Conservation (phyloP, 2,329 filamentous ascomycete species). For the Balansia obtecta region DNA sequence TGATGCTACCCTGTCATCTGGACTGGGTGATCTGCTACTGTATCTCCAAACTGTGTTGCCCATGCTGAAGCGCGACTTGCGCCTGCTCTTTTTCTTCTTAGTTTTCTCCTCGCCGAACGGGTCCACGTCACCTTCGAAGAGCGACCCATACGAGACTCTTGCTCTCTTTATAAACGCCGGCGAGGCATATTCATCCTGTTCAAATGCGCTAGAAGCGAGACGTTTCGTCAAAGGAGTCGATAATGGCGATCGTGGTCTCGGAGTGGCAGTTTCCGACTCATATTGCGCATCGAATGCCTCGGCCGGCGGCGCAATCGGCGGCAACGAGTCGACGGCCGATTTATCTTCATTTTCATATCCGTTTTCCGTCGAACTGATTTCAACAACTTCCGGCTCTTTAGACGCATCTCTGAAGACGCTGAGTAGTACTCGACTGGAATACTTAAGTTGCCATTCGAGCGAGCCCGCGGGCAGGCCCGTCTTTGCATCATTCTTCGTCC, state of each 20-base stretch:
- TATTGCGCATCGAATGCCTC: not conserved
- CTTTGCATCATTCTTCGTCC: conserved; percentile 40
- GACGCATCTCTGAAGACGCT: conserved; percentile 30
- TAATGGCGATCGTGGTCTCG: conserved; percentile 3
- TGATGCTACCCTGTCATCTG: conserved; percentile 35
- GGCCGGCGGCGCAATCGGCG: not conserved
- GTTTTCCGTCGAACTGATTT: conserved; percentile 30
- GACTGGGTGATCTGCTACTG: conserved; percentile 57
- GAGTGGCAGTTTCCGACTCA: not conserved
- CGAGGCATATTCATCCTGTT: conserved; percentile 51
- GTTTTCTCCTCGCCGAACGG: conserved; percentile 53
- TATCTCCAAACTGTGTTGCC: conserved; percentile 63
- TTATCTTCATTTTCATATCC: conserved; percentile 10
- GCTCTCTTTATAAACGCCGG: conserved; percentile 69
- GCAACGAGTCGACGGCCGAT: not conserved
- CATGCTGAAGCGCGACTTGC: conserved; percentile 56
- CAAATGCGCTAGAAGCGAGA: conserved; percentile 21
- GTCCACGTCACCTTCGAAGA: conserved; percentile 52
- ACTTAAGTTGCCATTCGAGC: conserved; percentile 47
- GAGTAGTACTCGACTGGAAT: conserved; percentile 35
- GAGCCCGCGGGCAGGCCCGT: conserved; percentile 36
- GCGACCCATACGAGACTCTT: conserved; percentile 54
- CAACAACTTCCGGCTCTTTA: conserved; percentile 34
- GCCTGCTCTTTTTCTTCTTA: conserved; percentile 31
- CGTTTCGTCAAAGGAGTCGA: conserved; percentile 19